These are phyloP conservation scores for Euphorbia tirucalli DNA, from an alignment of 345 rosid species.

Conservation along the genomic window DNA sequence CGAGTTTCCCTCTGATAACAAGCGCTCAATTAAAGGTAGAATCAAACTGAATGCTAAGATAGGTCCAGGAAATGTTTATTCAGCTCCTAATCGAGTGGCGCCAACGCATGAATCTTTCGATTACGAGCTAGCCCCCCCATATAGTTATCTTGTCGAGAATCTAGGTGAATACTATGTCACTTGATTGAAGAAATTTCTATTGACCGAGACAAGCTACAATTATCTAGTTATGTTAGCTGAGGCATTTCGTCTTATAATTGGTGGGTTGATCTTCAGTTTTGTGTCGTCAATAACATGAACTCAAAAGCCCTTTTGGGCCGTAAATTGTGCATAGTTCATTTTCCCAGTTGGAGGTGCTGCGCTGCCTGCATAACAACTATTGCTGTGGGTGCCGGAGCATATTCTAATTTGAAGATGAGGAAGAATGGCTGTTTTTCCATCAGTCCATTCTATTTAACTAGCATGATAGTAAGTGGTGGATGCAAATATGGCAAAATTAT, in stretches of 20 bases:
- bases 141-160: conserved; percentile 65
- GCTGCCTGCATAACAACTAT: conserved; percentile 17
- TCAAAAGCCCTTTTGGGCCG: conserved; percentile 22
- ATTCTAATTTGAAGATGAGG: conserved; percentile 24
- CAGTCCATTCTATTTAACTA: conserved; percentile 17
- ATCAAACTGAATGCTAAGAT: conserved; percentile 51
- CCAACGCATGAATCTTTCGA: conserved; percentile 48
- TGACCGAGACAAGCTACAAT: conserved; percentile 12
- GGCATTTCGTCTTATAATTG: conserved; percentile 14
- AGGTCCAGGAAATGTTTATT: conserved; percentile 30
- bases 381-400: conserved; percentile 19
- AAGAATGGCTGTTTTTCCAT: conserved; percentile 21
- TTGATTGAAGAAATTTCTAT: conserved; percentile 20
- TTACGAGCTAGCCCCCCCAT: conserved; percentile 57
- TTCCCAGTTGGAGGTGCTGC: conserved; percentile 13
- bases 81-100: conserved; percentile 40
- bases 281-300: conserved; percentile 22
- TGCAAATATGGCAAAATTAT: conserved; percentile 21
- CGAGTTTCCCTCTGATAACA: conserved; percentile 77
- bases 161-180: conserved; percentile 56
- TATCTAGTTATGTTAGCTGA: conserved; percentile 10
- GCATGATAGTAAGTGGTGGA: conserved; percentile 24
- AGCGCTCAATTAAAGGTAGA: conserved; percentile 67
- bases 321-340: conserved; percentile 28
- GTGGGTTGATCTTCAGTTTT: conserved; percentile 26